Conservation (phyloP, 2,329 filamentous ascomycete species). For the Colletotrichum paranaense region DNA sequence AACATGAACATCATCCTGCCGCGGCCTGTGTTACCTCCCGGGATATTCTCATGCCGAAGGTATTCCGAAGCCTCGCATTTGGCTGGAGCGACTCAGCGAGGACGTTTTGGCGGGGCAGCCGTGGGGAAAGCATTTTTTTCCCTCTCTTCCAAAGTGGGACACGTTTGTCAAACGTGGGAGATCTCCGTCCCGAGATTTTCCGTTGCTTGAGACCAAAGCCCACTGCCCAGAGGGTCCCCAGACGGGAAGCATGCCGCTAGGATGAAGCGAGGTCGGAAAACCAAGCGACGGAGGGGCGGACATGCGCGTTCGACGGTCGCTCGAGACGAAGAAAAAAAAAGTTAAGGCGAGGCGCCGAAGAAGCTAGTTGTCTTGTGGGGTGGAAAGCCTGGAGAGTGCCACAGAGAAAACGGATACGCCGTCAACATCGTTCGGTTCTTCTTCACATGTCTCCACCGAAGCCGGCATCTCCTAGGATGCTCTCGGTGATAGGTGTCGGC, state of each 20-base stretch:
- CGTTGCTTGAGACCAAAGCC: neutral
- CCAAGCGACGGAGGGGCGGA: neutral
- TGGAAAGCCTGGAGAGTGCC: constrained; percentile 4
- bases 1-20: constrained; percentile 13
- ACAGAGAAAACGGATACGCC: constrained; percentile 20
- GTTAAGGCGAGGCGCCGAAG: neutral
- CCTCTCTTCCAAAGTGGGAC: neutral
- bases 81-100: constrained; percentile 3
- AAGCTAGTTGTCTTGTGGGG: neutral
- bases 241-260: constrained; percentile 22
- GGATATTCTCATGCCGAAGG: constrained; percentile 29
- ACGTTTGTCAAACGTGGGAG: constrained; percentile 12
- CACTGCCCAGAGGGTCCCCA: neutral
- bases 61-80: constrained; percentile 26
- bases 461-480: constrained; percentile 7
- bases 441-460: constrained; percentile 31
- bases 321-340: neutral
- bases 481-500: neutral
- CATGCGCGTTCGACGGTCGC: neutral
- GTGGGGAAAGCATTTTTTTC: neutral
- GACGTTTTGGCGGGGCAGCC: neutral
- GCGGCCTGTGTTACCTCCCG: neutral
- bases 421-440: constrained; percentile 20
- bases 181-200: constrained; percentile 30
- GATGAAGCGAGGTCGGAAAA: neutral